These are phyloP conservation scores for Abrus precatorius DNA, from an alignment of 306 rosid species.

Conservation along the genomic window DNA sequence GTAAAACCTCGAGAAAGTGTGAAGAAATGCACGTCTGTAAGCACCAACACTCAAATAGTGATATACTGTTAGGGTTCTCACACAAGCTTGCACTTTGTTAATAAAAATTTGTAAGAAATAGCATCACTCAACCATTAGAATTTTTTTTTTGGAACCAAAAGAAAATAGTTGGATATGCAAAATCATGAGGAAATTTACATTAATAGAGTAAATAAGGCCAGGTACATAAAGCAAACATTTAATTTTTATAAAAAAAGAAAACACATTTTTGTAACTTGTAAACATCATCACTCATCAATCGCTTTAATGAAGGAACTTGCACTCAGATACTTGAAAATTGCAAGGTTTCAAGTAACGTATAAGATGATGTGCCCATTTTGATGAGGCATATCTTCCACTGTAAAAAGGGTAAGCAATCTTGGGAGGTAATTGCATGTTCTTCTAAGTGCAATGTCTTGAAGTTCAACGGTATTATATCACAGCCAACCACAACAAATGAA, in stretches of 20 bases:
- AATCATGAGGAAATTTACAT: conserved; percentile 2
- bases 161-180: not conserved
- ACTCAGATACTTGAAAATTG: conserved; percentile 39
- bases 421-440: not conserved
- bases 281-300: conserved; percentile 44
- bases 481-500: conserved; percentile 86
- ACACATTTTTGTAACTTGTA: conserved; percentile 32
- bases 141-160: not conserved
- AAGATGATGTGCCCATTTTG: conserved; percentile 16
- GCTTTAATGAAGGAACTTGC: conserved; percentile 44
- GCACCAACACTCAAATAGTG: not conserved
- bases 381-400: not conserved
- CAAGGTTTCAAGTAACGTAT: conserved; percentile 45
- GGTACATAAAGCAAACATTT: conserved; percentile 35
- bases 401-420: conserved; percentile 29
- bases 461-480: conserved; percentile 29
- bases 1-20: not conserved
- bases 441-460: not conserved
- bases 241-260: not conserved
- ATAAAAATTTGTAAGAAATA: not conserved
- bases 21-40: not conserved
- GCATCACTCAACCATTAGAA: not conserved
- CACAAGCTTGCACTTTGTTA: not conserved
- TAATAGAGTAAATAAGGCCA: not conserved
- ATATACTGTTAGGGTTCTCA: not conserved